phyloP scores from a whole-genome alignment of 331 rosid species.

The Cydonia oblonga region DNA sequence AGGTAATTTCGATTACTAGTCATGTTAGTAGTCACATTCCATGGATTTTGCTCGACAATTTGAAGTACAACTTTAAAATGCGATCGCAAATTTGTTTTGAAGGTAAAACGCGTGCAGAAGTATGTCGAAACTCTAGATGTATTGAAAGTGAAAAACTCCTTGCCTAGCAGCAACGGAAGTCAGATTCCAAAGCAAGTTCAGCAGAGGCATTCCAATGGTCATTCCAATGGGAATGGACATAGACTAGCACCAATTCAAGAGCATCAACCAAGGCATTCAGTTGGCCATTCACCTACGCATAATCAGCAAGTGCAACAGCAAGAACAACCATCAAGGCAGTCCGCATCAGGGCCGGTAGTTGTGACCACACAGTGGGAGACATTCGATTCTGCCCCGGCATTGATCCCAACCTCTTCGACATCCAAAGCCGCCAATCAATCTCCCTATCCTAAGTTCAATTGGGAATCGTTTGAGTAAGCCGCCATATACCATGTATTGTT shows the following conservation, averaged over 20 bases:
- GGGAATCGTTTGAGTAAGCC: constrained; percentile 72
- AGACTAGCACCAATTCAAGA: constrained; percentile 41
- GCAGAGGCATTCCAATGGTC: constrained; percentile 41
- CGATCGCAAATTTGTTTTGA: background rate
- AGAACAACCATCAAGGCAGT: constrained; percentile 21
- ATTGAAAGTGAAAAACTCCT: constrained; percentile 63
- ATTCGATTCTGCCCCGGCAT: constrained; percentile 50
- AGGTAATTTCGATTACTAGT: constrained; percentile 30
- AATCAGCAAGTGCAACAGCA: constrained; percentile 14
- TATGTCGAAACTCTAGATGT: constrained; percentile 81
- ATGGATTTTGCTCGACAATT: background rate
- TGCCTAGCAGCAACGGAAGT: constrained; percentile 25
- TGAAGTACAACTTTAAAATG: background rate
- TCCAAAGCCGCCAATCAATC: constrained; percentile 36
- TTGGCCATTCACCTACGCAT: constrained; percentile 12
- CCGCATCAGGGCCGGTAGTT: constrained; percentile 50
- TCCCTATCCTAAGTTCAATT: constrained; percentile 54
- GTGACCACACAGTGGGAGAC: constrained; percentile 92
- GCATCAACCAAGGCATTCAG: constrained; percentile 26
- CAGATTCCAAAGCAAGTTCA: constrained; percentile 28
- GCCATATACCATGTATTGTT: constrained; percentile 8
- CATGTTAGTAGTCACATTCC: background rate
- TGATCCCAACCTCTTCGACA: constrained; percentile 30
- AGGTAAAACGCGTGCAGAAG: constrained; percentile 93
- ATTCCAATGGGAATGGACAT: constrained; percentile 30